These are phyloP conservation scores for Trametes cinnabarina DNA, from an alignment of 768 basidiomycete genomes.

Conservation along the genomic window DNA sequence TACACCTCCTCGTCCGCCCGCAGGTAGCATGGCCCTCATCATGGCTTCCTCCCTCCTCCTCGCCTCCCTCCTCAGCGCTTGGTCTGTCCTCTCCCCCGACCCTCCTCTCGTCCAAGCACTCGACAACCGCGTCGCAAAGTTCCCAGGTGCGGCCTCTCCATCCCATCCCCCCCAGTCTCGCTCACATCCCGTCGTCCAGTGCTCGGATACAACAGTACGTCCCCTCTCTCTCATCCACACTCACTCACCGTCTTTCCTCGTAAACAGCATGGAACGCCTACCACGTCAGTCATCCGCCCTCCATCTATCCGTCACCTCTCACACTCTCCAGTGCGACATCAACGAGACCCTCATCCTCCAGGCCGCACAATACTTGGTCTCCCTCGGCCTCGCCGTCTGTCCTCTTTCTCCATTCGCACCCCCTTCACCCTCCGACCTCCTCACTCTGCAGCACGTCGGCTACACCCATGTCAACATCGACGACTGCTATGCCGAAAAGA, in stretches of 20 bases:
- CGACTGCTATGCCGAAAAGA: conserved; percentile 63
- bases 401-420: no score
- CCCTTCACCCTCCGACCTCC: no score
- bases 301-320: neutral
- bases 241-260: neutral
- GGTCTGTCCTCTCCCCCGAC: neutral
- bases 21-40: neutral
- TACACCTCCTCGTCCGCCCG: neutral
- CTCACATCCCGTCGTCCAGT: conserved; percentile 31
- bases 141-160: conserved; percentile 32
- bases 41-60: conserved; percentile 9
- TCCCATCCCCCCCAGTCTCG: no score
- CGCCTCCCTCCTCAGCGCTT: conserved; percentile 7
- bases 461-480: conserved; percentile 62
- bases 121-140: conserved; percentile 32
- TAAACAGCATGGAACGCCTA: conserved; percentile 66
- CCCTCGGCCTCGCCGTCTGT: conserved; percentile 45
- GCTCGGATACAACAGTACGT: conserved; percentile 64
- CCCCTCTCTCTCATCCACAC: neutral
- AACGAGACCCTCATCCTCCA: conserved; percentile 50
- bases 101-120: conserved; percentile 6
- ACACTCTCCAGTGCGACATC: conserved; percentile 50
- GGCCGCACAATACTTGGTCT: conserved; percentile 49
- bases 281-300: conserved; percentile 40
- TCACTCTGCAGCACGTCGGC: conserved; percentile 51